Evolutionary conservation across 108 stramenopile species (phyloP), one percentile per base, ranked within the genome.

Genomic region (Skeletonema menzelii): DNA sequence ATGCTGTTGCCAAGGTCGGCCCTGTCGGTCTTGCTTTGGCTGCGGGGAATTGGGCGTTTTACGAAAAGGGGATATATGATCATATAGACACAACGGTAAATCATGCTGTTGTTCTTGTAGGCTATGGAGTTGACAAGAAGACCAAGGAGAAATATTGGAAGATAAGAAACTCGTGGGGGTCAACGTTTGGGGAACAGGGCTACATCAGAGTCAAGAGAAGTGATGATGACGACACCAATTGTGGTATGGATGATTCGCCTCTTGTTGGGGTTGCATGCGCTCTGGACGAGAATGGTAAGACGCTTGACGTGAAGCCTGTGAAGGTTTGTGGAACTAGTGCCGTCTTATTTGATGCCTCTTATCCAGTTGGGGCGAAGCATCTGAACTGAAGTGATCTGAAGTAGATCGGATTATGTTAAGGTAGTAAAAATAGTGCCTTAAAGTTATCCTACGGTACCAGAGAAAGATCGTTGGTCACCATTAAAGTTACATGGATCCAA

Each of bases 91-190:
- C 77, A 12, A 83, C 83, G 69, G 69, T 97, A 28, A 86, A 96
- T 68, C 97, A 97, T 68, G 90, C 86, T 47, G 95, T 97, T 15
- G 79, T 90, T 10, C 73, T 96, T 30, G 88, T 93, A 31, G 95
- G 97, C 17, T 97, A 97, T 66, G 95, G 92, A 20, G 81, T 70
- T 10, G 92, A 95, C 30, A 72, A 80, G 20, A 64, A 70, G 17
- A 89, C 90, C 0, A 87, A 85, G 0, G 79, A 91, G 42, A 80
- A 87, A 37, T 96, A 89, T 74, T 96, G 92, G 86, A 65, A 92
- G 62, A 70, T 95, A 46, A 72, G 92, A 12, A 97, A 97, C 72
- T 84, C 82, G 13, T 97, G 95, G 95, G 79, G 88, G 8, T 76
- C 82, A 22, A 38, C 63, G n/a, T 97, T 90, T 90, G 97, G 93